phyloP scores from a whole-genome alignment of 768 basidiomycete genomes.

The Auriscalpium microsporum region DNA sequence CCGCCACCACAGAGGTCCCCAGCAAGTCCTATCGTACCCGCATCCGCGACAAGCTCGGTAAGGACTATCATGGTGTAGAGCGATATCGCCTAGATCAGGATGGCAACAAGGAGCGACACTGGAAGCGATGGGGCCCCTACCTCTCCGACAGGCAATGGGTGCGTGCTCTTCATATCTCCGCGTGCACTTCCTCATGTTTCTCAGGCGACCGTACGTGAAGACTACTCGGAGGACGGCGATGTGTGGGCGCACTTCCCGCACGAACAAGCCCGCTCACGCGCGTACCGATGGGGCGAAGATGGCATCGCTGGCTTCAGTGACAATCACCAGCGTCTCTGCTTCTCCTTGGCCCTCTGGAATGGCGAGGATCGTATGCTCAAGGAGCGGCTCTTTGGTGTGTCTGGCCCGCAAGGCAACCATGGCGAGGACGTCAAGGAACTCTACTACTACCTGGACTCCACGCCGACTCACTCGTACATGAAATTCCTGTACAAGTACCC shows the following conservation, averaged over 20 bases:
- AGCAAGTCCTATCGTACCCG: slow-evolving; percentile 48
- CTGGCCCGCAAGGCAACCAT: slow-evolving; percentile 96
- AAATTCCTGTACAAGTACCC: slow-evolving; percentile 99
- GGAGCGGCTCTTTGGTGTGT: slow-evolving; percentile 93
- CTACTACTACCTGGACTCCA: slow-evolving; percentile 97
- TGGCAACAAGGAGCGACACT: slow-evolving; percentile 71
- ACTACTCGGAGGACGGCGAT: slow-evolving; percentile 94
- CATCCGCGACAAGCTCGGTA: slow-evolving; percentile 54
- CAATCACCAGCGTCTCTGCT: slow-evolving; percentile 91
- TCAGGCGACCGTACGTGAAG: slow-evolving; percentile 96
- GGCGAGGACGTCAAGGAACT: slow-evolving; percentile 99
- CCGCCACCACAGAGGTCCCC: not conserved
- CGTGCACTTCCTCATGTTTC: not conserved
- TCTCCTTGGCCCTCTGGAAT: slow-evolving; percentile 91
- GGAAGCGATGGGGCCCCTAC: slow-evolving; percentile 99
- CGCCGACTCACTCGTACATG: slow-evolving; percentile 99
- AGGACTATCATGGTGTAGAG: slow-evolving; percentile 74
- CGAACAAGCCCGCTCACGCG: slow-evolving; percentile 85
- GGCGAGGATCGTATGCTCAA: slow-evolving; percentile 90
- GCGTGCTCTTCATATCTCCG: slow-evolving; percentile 18
- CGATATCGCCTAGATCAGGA: slow-evolving; percentile 81
- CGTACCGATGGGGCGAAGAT: slow-evolving; percentile 99
- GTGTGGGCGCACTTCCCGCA: slow-evolving; percentile 96
- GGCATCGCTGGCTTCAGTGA: slow-evolving; percentile 96
- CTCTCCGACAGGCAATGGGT: slow-evolving; percentile 98